Conservation (phyloP, 2,329 filamentous ascomycete species). For the Arthrobotrys iridis region DNA sequence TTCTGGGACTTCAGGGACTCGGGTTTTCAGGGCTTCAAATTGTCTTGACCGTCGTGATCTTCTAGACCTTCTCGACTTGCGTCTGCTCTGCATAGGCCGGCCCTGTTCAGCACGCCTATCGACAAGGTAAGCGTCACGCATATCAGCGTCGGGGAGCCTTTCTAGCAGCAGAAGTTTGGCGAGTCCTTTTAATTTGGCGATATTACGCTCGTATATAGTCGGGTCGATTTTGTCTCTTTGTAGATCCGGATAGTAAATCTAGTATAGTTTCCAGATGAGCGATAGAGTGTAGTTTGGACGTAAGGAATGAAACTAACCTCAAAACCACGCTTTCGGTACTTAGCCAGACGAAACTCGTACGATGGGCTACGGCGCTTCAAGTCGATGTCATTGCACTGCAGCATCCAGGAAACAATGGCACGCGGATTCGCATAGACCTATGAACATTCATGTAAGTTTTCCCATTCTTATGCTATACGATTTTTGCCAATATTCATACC, state of each 20-base stretch:
- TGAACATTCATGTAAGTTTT: no score
- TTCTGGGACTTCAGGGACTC: constrained; percentile 77
- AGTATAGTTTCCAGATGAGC: no score
- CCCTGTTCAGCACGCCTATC: constrained; percentile 77
- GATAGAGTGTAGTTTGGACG: no score
- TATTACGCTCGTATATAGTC: constrained; percentile 85
- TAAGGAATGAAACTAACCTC: constrained; percentile 63
- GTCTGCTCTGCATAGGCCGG: constrained; percentile 65
- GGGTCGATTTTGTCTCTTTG: constrained; percentile 79
- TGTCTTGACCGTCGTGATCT: constrained; percentile 67
- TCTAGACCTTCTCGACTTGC: constrained; percentile 20
- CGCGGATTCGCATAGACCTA: constrained; percentile 74
- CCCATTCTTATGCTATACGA: no score
- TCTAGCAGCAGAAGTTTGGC: constrained; percentile 83
- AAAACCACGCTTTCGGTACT: constrained; percentile 84
- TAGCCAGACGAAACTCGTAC: constrained; percentile 85
- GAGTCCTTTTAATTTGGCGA: constrained; percentile 77
- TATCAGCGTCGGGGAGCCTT: constrained; percentile 74
- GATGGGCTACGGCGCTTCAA: constrained; percentile 85
- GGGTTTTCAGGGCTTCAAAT: constrained; percentile 69
- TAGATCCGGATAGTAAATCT: constrained; percentile 77
- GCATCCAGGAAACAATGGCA: constrained; percentile 80
- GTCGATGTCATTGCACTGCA: constrained; percentile 82
- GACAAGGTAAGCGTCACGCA: constrained; percentile 75
- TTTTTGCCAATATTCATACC: constrained; percentile 64